These are phyloP conservation scores for Durusdinium trenchii DNA, from an alignment of 73 alveolate species.

Conservation along the genomic window DNA sequence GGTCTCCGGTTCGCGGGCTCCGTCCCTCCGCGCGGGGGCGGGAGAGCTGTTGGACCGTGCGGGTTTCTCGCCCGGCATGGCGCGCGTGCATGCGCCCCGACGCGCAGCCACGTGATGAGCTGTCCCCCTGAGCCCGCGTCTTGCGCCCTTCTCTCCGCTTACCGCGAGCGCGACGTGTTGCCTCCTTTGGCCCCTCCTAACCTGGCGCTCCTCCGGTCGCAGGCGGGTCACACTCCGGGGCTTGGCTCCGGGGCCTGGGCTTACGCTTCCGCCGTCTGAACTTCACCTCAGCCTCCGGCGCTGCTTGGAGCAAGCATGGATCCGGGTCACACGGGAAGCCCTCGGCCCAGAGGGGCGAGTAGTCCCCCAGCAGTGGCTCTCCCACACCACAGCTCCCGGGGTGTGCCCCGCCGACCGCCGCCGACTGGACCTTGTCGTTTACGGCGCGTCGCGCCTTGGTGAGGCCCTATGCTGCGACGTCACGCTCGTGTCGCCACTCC, in stretches of 20 bases:
- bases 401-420: not conserved
- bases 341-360: not conserved
- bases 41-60: no score
- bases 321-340: not conserved
- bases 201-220: slow-evolving; percentile 25
- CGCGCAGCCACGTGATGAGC: not conserved
- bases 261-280: not conserved
- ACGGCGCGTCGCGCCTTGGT: slow-evolving; percentile 25
- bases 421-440: slow-evolving; percentile 6
- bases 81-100: not conserved
- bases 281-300: not conserved
- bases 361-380: not conserved
- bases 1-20: no score
- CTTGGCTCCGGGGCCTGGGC: slow-evolving; percentile 4
- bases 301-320: slow-evolving; percentile 3
- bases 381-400: not conserved
- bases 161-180: not conserved
- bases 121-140: not conserved
- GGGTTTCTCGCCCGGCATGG: no score
- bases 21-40: no score
- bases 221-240: not conserved
- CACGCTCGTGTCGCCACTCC: slow-evolving; percentile 9
- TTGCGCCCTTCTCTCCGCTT: not conserved
- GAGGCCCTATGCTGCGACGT: slow-evolving; percentile 44
- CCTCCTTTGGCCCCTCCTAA: not conserved